Evolutionary conservation across 768 basidiomycete genomes (phyloP).

Genomic region (Tylopilus plumbeoviolaceoides): DNA sequence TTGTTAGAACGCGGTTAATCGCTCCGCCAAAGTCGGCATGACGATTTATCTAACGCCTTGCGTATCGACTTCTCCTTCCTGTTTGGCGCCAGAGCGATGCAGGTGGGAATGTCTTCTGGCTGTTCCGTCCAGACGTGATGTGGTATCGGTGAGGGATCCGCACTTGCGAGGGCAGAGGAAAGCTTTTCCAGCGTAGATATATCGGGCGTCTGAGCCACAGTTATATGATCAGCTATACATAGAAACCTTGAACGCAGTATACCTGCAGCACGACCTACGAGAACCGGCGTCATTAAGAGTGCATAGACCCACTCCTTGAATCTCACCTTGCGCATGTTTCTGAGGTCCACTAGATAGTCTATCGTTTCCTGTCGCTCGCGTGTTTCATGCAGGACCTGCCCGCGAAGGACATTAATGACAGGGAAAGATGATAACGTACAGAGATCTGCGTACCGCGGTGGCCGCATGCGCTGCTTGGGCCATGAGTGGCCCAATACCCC

Average conservation of each 20-base stretch:
- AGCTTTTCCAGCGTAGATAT: conserved; percentile 31
- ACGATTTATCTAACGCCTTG: conserved; percentile 39
- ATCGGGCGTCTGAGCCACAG: conserved; percentile 30
- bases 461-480: conserved; percentile 43
- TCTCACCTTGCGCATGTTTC: conserved; percentile 40
- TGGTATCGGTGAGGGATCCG: conserved; percentile 26
- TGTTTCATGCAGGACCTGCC: conserved; percentile 39
- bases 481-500: conserved; percentile 44
- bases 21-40: conserved; percentile 36
- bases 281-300: neutral
- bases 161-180: conserved; percentile 23
- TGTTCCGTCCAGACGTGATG: conserved; percentile 44
- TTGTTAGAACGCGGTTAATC: conserved; percentile 5
- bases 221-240: neutral
- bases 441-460: conserved; percentile 29
- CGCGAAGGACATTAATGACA: neutral
- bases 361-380: conserved; percentile 36
- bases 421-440: neutral
- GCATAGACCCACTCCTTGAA: neutral
- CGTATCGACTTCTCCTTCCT: conserved; percentile 34
- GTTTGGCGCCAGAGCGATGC: conserved; percentile 42
- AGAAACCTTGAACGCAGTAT: neutral
- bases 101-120: conserved; percentile 40
- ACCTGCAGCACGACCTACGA: conserved; percentile 42
- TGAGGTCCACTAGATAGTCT: conserved; percentile 35